Conservation (phyloP, 306 rosid genomes). For the Cucurbita maxima region DNA sequence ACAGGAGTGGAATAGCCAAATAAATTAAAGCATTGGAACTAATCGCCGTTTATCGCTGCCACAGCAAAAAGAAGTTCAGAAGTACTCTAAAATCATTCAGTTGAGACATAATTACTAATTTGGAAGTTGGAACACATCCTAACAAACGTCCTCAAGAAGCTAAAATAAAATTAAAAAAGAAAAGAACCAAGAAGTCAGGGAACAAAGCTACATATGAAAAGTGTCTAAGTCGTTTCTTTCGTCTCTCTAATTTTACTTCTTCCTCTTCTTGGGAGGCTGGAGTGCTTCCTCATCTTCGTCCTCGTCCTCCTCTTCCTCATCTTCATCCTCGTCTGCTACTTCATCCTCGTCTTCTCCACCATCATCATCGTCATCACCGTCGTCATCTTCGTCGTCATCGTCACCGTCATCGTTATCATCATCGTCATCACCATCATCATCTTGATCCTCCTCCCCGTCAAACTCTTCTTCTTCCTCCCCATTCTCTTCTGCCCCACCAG, state of each 20-base stretch:
- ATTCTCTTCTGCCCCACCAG: constrained; percentile 48
- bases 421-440: constrained; percentile 27
- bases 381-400: constrained; percentile 18
- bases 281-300: constrained; percentile 77
- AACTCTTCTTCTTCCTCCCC: constrained; percentile 56
- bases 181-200: constrained; percentile 3
- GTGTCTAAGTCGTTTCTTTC: not conserved
- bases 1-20: not conserved
- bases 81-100: not conserved
- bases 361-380: constrained; percentile 17
- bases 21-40: not conserved
- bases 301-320: constrained; percentile 39
- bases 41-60: not conserved
- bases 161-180: not conserved
- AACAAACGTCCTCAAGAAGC: constrained; percentile 4
- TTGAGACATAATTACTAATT: constrained; percentile 4
- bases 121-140: constrained; percentile 11
- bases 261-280: constrained; percentile 95
- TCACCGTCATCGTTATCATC: constrained; percentile 27
- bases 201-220: not conserved
- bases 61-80: not conserved
- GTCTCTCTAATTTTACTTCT: constrained; percentile 39
- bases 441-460: constrained; percentile 12
- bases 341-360: constrained; percentile 45
- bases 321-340: constrained; percentile 30